Evolutionary conservation across 441 rosid genomes (phyloP).

Genomic region (Populus hybrid): DNA sequence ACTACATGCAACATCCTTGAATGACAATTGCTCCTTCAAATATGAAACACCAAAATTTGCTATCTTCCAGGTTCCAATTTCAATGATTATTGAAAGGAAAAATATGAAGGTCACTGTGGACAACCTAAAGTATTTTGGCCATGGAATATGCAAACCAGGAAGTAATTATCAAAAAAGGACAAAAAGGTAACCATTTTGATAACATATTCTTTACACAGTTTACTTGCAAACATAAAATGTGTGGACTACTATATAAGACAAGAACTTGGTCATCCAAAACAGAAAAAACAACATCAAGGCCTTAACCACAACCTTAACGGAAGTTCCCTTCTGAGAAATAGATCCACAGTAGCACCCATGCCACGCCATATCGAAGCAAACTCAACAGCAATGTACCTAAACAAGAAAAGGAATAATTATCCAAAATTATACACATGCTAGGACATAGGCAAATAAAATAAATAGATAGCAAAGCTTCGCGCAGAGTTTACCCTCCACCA

Average conservation of each 20-base stretch:
- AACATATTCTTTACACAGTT: not conserved
- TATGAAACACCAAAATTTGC: not conserved
- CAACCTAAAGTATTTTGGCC: not conserved
- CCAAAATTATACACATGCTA: conserved; percentile 18
- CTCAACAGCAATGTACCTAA: conserved; percentile 94
- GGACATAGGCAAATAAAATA: conserved; percentile 8
- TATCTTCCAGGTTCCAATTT: not conserved
- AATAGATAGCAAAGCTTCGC: conserved; percentile 9
- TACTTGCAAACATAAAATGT: not conserved
- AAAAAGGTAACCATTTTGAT: not conserved
- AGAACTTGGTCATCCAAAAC: not conserved
- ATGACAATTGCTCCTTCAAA: not conserved
- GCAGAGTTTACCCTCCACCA: conserved; percentile 81
- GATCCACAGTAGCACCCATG: conserved; percentile 86
- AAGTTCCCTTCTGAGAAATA: conserved; percentile 89
- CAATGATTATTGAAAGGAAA: no score
- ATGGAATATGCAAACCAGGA: not conserved
- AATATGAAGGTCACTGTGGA: no score
- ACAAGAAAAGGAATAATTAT: conserved; percentile 21
- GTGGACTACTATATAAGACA: not conserved
- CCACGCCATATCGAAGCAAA: conserved; percentile 99
- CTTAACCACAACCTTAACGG: conserved; percentile 63
- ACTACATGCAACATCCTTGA: not conserved
- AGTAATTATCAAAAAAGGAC: not conserved
- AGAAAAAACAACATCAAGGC: not conserved